Percentiles rank a stretch among this genome's conserved stretches.
These are phyloP conservation scores for Sideroxylon spinosum DNA, from an alignment of 179 eudicot species.

Conservation along the genomic window DNA sequence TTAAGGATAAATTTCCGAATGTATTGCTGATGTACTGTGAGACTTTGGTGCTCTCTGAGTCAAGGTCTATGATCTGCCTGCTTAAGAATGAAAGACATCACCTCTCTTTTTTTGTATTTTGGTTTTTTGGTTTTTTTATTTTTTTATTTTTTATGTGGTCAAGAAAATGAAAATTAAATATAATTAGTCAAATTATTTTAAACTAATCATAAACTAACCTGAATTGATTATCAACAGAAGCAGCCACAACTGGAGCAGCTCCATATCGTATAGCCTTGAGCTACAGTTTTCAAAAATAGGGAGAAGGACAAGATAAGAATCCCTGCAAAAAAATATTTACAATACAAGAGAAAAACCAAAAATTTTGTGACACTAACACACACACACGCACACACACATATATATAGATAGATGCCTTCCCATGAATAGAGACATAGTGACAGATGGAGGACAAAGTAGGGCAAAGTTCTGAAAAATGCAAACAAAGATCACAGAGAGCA, in stretches of 20 bases:
- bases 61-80: slow-evolving; percentile 37
- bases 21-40: slow-evolving; percentile 36
- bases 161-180: neutral
- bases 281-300: slow-evolving; percentile 21
- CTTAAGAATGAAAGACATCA: slow-evolving; percentile 1
- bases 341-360: neutral
- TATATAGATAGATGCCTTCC: neutral
- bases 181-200: neutral
- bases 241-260: slow-evolving; percentile 42
- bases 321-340: neutral
- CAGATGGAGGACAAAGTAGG: neutral
- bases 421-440: neutral
- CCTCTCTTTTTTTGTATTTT: neutral
- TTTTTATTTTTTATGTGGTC: neutral
- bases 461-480: neutral
- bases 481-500: neutral
- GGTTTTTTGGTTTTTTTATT: neutral
- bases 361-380: neutral
- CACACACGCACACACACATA: neutral
- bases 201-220: slow-evolving; percentile 28
- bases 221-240: slow-evolving; percentile 31
- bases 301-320: neutral
- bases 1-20: slow-evolving; percentile 43
- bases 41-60: slow-evolving; percentile 38
- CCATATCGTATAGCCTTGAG: slow-evolving; percentile 59